Evolutionary conservation across 2,329 filamentous ascomycete species (phyloP).

Genomic region (Claviceps sp.): DNA sequence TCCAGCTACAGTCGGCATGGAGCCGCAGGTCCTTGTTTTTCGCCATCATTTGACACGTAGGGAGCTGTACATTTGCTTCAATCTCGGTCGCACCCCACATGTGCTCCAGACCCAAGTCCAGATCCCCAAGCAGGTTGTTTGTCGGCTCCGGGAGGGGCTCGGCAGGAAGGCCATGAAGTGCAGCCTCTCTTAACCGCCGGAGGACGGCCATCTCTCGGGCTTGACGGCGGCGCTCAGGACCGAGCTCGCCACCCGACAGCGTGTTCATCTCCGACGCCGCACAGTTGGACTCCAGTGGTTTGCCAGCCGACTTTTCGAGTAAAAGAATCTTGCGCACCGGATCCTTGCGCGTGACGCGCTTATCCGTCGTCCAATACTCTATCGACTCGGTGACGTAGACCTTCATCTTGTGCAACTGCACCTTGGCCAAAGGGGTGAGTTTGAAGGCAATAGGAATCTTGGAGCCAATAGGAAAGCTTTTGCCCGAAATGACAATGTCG

Average conservation of each 20-base stretch:
- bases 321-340: slow-evolving; percentile 72
- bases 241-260: slow-evolving; percentile 67
- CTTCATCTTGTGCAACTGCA: slow-evolving; percentile 85
- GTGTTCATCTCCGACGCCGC: slow-evolving; percentile 64
- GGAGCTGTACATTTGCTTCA: slow-evolving; percentile 85
- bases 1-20: slow-evolving; percentile 86
- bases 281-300: slow-evolving; percentile 58
- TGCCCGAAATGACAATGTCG: slow-evolving; percentile 90
- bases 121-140: slow-evolving; percentile 68
- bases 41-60: slow-evolving; percentile 76
- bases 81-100: slow-evolving; percentile 84
- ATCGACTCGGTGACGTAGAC: slow-evolving; percentile 83
- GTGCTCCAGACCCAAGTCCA: slow-evolving; percentile 55
- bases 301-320: slow-evolving; percentile 78
- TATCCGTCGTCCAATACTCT: slow-evolving; percentile 81
- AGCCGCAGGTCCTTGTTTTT: slow-evolving; percentile 53
- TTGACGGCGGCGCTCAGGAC: slow-evolving; percentile 30
- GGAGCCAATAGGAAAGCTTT: slow-evolving; percentile 80
- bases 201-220: slow-evolving; percentile 33
- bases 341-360: slow-evolving; percentile 72
- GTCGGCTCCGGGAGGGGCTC: slow-evolving; percentile 34
- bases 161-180: slow-evolving; percentile 24
- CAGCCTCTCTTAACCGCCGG: slow-evolving; percentile 41
- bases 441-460: slow-evolving; percentile 91
- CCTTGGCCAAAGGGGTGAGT: slow-evolving; percentile 81